Evolutionary conservation across 2,329 filamentous ascomycete species (phyloP).

Genomic region (Claviceps quebecensis): DNA sequence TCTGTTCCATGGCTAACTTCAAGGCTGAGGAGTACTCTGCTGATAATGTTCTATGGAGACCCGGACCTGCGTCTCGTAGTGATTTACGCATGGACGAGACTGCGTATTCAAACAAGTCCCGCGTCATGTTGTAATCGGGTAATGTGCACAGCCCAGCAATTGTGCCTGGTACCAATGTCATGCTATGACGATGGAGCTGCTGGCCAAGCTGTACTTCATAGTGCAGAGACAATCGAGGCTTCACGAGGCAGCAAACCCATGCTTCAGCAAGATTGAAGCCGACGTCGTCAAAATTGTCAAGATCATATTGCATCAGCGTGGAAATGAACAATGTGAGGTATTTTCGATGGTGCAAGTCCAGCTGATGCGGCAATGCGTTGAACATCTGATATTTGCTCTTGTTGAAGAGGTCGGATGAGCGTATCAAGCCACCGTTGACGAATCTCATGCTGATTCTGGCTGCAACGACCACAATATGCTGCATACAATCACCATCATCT

Average conservation of each 20-base stretch:
- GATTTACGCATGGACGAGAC: constrained; percentile 36
- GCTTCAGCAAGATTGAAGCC: constrained; percentile 32
- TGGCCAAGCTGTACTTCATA: constrained; percentile 38
- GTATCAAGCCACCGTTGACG: constrained; percentile 28
- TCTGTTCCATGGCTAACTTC: constrained; percentile 36
- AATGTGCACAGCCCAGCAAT: constrained; percentile 21
- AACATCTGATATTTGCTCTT: constrained; percentile 37
- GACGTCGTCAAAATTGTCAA: constrained; percentile 32
- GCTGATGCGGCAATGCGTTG: constrained; percentile 23
- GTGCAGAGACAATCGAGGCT: constrained; percentile 29
- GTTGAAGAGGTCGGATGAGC: constrained; percentile 31
- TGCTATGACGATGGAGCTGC: constrained; percentile 26
- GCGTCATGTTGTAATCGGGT: constrained; percentile 35
- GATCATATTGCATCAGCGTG: constrained; percentile 30
- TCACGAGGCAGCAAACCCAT: constrained; percentile 39
- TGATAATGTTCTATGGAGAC: constrained; percentile 22
- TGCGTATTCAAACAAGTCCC: constrained; percentile 33
- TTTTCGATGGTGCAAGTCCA: constrained; percentile 27
- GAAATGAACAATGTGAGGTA: constrained; percentile 38
- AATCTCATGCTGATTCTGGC: constrained; percentile 33
- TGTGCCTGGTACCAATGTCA: constrained; percentile 29
- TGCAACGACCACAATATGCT: constrained; percentile 30
- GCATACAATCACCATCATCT: constrained; percentile 21
- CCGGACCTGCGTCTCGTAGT: constrained; percentile 25
- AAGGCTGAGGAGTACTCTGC: constrained; percentile 30